phyloP scores from a whole-genome alignment of 345 rosid genomes.

The Lenwebbia sp. region DNA sequence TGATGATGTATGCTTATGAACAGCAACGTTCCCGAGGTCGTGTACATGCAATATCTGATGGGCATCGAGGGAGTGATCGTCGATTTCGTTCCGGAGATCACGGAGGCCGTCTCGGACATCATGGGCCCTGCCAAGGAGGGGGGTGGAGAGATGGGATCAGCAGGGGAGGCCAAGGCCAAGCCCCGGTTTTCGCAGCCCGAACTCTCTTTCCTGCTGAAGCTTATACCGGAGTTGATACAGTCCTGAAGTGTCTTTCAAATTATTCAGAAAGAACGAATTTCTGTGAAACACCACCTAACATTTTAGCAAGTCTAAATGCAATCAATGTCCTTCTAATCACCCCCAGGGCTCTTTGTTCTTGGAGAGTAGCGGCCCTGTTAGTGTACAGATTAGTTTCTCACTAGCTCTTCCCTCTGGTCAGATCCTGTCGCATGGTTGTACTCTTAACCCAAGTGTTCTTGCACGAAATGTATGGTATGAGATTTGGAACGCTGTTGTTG shows the following conservation, averaged over 20 bases:
- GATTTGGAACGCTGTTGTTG: neutral
- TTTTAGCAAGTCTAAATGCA: neutral
- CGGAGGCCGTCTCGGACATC: conserved; percentile 42
- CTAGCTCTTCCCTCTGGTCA: neutral
- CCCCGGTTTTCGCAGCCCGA: conserved; percentile 59
- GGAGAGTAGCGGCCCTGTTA: neutral
- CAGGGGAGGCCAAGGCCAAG: conserved; percentile 2
- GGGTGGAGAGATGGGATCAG: neutral
- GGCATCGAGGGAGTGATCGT: conserved; percentile 84
- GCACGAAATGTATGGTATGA: neutral
- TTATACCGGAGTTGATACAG: conserved; percentile 69
- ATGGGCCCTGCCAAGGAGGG: conserved; percentile 19
- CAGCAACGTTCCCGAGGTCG: conserved; percentile 77
- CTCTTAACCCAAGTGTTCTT: neutral
- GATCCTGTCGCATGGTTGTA: neutral
- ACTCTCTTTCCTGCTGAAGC: conserved; percentile 75
- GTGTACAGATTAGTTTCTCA: neutral
- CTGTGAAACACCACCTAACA: neutral
- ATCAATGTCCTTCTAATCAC: neutral
- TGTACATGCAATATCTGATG: conserved; percentile 78
- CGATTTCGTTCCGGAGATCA: conserved; percentile 66
- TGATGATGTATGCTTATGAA: neutral
- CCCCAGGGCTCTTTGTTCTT: neutral
- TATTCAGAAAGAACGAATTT: neutral
- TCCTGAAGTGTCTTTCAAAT: conserved; percentile 4